phyloP scores from a whole-genome alignment of 345 rosid genomes.

The Brassica napus region Da-Ae NC_063441.1:22766001-22766500 shows the following conservation, averaged over 20 bases:
- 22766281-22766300: slow-evolving; percentile 87
- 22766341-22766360: slow-evolving; percentile 87
- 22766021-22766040: slow-evolving; percentile 72
- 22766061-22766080: slow-evolving; percentile 89
- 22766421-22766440: slow-evolving; percentile 82
- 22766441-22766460: slow-evolving; percentile 64
- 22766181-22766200: slow-evolving; percentile 76
- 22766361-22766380: slow-evolving; percentile 64
- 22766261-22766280: slow-evolving; percentile 95
- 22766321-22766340: slow-evolving; percentile 92
- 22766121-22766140: slow-evolving; percentile 39
- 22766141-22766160: not conserved
- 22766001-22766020: slow-evolving; percentile 45
- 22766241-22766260: slow-evolving; percentile 93
- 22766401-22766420: slow-evolving; percentile 88
- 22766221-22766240: slow-evolving; percentile 94
- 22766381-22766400: slow-evolving; percentile 75
- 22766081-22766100: slow-evolving; percentile 75
- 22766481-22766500: slow-evolving; percentile 71
- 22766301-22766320: slow-evolving; percentile 94
- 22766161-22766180: slow-evolving; percentile 30
- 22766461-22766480: slow-evolving; percentile 60
- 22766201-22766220: slow-evolving; percentile 83
- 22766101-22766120: slow-evolving; percentile 75
- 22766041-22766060: slow-evolving; percentile 89